phyloP scores from a whole-genome alignment of 1,139 yeast genomes.

The Blastobotrys capitulatus region DNA sequence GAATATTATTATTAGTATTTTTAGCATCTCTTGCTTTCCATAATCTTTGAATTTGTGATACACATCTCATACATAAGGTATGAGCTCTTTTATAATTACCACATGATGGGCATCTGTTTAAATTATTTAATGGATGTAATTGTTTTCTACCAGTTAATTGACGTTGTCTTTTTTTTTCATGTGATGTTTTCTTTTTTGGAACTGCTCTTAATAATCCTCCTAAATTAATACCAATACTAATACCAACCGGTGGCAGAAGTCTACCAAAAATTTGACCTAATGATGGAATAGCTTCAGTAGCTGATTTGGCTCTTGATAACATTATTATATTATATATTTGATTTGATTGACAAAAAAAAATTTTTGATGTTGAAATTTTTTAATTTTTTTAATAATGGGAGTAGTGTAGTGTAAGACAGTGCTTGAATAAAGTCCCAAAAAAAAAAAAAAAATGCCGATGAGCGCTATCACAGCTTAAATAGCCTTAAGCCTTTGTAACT shows the following conservation, averaged over 20 bases:
- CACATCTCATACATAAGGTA: conserved; percentile 89
- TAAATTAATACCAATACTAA: conserved; percentile 9
- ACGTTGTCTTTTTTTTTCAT: conserved; percentile 75
- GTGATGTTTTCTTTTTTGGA: conserved; percentile 90
- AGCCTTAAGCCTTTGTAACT: too few species aligned
- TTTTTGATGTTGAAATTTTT: neutral
- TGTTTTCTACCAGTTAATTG: conserved; percentile 83
- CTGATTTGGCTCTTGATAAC: neutral
- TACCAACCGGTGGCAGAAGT: conserved; percentile 9
- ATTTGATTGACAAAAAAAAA: neutral
- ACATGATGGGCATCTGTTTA: conserved; percentile 92
- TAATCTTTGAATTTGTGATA: conserved; percentile 66
- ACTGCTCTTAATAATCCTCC: conserved; percentile 61
- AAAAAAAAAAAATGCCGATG: too few species aligned
- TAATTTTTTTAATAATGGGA: neutral
- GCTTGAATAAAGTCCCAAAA: neutral
- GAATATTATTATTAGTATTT: conserved; percentile 11
- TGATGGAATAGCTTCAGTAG: conserved; percentile 10
- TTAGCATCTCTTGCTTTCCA: conserved; percentile 49
- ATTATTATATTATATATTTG: neutral
- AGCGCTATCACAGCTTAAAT: too few species aligned
- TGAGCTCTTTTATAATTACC: conserved; percentile 89
- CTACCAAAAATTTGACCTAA: conserved; percentile 18
- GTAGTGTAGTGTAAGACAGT: too few species aligned
- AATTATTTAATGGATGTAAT: conserved; percentile 63